Base-by-base conservation (phyloP, 495 filamentous ascomycete species). In the Tetracladium setigerum region DNA sequence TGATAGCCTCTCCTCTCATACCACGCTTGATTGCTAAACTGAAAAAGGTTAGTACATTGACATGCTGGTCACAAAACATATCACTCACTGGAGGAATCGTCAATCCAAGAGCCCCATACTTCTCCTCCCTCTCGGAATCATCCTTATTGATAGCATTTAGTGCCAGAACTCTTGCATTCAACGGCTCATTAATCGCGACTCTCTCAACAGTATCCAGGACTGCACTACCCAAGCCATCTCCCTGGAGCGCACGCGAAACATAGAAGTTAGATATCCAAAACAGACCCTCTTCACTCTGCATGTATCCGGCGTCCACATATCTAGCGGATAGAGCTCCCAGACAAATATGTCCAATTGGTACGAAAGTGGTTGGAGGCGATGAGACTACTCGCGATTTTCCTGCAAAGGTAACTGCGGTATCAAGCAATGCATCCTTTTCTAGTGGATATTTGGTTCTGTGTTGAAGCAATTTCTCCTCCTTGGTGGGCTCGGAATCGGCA, bases 1-100 rank as follows among this genome's bases (percentile, higher is more conserved):
- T 68, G 65, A 31, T 78, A 72, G 27, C 74, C 76, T n/a, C 68
- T 76, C 6, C 64, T 73, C 40, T 70, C 71, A 52, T 84, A 84
- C 70, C 74, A 83, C 4, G 74, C 77, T 33, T 77, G 55, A 37
- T 58, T 68, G 24, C 59, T 46, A 41, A 61, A 33, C 63, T 65
- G 45, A 4, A 33, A 14, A 40, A 5, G 30, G 13, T 33, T 30
- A 34, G 30, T 22, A 18, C 27, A 18, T 38, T 17, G 6, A 11
- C 37, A 19, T 17, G 7, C n/a, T 8, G 11, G 11, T 44, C 30
- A 16, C 10, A 19, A 15, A 41, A 48, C 31, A n/a, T n/a, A n/a
- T n/a, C n/a, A 58, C 60, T 60, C 51, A 65, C 60, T 16, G 17
- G 18, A 31, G 63, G 58, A 17, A 27, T 30, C 41, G 49, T 37